phyloP scores from a whole-genome alignment of 2,329 filamentous ascomycete species.

The Scedosporium boydii region DNA sequence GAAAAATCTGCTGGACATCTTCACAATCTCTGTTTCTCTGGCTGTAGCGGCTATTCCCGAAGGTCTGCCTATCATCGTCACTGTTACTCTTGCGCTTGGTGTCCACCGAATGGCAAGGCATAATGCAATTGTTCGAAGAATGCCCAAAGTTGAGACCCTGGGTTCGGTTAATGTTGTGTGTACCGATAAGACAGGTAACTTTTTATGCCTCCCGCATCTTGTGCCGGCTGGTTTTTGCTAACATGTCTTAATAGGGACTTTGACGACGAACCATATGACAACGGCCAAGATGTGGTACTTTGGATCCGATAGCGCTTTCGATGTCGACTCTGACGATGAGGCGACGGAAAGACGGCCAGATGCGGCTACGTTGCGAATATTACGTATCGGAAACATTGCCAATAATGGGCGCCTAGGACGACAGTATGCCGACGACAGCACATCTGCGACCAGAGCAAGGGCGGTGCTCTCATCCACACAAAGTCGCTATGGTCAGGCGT shows the following conservation, averaged over 20 bases:
- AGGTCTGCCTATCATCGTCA: conserved; percentile 95
- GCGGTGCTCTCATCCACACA: conserved; percentile 82
- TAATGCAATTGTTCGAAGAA: conserved; percentile 87
- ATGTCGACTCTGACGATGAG: conserved; percentile 46
- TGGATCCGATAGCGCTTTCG: conserved; percentile 46
- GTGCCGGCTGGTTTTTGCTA: not conserved
- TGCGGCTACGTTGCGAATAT: conserved; percentile 65
- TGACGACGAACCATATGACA: conserved; percentile 98
- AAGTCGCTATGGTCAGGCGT: conserved; percentile 42
- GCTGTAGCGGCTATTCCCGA: conserved; percentile 95
- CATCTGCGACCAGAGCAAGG: conserved; percentile 40
- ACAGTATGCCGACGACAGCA: conserved; percentile 57
- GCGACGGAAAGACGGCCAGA: conserved; percentile 51
- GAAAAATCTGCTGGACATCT: conserved; percentile 84
- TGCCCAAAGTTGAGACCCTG: conserved; percentile 94
- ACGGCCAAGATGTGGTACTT: conserved; percentile 96
- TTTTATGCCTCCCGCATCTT: not conserved
- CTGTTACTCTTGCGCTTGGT: conserved; percentile 86
- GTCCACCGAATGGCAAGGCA: conserved; percentile 94
- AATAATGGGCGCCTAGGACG: conserved; percentile 83
- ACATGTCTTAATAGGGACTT: conserved; percentile 50
- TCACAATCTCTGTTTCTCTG: conserved; percentile 93
- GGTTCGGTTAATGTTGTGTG: conserved; percentile 99
- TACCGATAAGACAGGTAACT: conserved; percentile 83
- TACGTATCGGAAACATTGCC: conserved; percentile 91